Conservation (phyloP, 148 eudicot species). For the Diospyros kaki region DNA sequence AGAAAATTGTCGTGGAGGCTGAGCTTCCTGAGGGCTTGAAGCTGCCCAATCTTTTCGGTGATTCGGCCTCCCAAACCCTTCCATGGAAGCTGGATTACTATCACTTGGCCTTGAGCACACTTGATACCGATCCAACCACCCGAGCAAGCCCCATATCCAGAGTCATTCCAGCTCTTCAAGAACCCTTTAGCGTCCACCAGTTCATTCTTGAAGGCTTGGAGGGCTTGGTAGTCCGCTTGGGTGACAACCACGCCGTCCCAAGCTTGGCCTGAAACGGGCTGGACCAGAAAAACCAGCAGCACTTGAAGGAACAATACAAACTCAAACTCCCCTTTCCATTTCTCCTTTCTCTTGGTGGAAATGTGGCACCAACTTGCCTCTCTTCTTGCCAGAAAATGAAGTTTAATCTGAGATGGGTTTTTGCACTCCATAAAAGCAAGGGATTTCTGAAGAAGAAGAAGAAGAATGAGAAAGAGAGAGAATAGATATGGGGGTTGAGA, state of each 20-base stretch:
- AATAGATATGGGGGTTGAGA: no score
- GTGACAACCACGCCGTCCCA: conserved; percentile 83
- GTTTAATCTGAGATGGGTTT: conserved; percentile 8
- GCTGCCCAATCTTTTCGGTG: conserved; percentile 53
- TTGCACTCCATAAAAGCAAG: conserved; percentile 1
- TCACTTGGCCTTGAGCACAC: conserved; percentile 87
- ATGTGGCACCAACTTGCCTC: conserved; percentile 3
- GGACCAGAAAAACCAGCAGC: conserved; percentile 19
- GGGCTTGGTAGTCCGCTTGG: conserved; percentile 35
- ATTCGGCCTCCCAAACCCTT: conserved; percentile 57
- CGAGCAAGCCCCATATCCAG: conserved; percentile 63
- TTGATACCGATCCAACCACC: conserved; percentile 81
- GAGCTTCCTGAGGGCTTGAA: conserved; percentile 73
- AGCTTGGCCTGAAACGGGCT: conserved; percentile 23
- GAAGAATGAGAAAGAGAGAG: background rate
- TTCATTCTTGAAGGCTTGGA: conserved; percentile 69
- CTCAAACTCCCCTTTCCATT: conserved; percentile 22
- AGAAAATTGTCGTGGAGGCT: conserved; percentile 77
- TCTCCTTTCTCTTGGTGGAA: conserved; percentile 28
- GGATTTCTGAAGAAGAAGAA: background rate
- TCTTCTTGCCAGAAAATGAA: background rate
- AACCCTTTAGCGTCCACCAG: conserved; percentile 65
- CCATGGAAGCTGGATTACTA: conserved; percentile 87
- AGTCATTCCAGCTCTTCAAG: conserved; percentile 64
- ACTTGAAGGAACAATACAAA: conserved; percentile 10